Evolutionary conservation across 2,329 filamentous ascomycete species (phyloP).

Genomic region (Bimuria novae-zelandiae): DNA sequence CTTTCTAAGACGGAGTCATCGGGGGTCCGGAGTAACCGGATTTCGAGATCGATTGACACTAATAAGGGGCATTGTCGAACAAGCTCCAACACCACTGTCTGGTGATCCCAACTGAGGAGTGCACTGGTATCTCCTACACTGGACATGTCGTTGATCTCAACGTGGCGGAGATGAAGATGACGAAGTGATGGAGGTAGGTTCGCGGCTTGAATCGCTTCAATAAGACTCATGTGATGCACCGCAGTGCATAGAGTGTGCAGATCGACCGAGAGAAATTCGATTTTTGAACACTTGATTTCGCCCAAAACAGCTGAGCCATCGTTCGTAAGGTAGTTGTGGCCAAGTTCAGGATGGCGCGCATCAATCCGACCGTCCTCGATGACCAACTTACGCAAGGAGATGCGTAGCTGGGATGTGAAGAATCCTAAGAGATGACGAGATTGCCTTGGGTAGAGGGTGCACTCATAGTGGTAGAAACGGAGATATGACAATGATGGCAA

Average conservation of each 20-base stretch:
- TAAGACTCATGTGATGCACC: not conserved
- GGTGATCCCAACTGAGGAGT: not conserved
- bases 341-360: not conserved
- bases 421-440: not conserved
- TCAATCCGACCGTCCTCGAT: constrained; percentile 2
- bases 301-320: not conserved
- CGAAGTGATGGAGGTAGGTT: not conserved
- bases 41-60: constrained; percentile 2
- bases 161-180: constrained; percentile 1
- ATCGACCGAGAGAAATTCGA: constrained; percentile 6
- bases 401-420: constrained; percentile 5
- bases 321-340: not conserved
- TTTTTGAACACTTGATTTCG: not conserved
- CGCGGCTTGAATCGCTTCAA: not conserved
- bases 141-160: constrained; percentile 4
- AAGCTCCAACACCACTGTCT: not conserved
- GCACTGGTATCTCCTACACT: not conserved
- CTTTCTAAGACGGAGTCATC: not conserved
- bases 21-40: not conserved
- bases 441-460: not conserved
- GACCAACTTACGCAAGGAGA: constrained; percentile 4
- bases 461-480: constrained; percentile 4
- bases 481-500: constrained; percentile 9
- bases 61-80: not conserved
- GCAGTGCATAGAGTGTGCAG: not conserved